Evolutionary conservation across 495 filamentous ascomycete genomes (phyloP), one percentile per base, ranked within the genome.

Genomic region (Penicilliopsis zonata): DNA sequence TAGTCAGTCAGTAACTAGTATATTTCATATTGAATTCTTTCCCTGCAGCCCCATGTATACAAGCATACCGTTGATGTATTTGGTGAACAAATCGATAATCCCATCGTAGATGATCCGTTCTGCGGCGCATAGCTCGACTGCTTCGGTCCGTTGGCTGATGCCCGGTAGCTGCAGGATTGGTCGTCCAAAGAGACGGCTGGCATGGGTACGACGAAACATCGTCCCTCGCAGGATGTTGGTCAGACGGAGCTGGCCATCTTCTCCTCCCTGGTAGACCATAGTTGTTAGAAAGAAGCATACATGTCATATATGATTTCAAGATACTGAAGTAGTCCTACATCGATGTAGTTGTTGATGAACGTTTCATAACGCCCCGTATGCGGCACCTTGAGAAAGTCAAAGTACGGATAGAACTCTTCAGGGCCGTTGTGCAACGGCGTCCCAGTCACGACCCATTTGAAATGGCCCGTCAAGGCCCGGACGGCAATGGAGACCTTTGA

Each of bases 361-460:
- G 48, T 42, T 3, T 51, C 31, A 27, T 53, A 60, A 18, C 37
- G 44, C 1, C 57, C 59, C 0, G 53, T 61, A 22, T 59, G 34
- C 2, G 61, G 57, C 8, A 74, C 66, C 0, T 51, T 41, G 0
- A 81, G 51, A 36, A 81, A 80, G 16, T 68, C 58, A 33, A 83
- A 65, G 39, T 74, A 76, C 0, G 76, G 66, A 36, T 63, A 81
- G 8, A 80, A 50, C 38, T 79, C 72, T 8, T 50, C 42, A 1
- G 57, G 40, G 12, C 30, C 32, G 32, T 50, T 59, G 21, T 30
- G 13, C n/a, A 80, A 43, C 0, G 75, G 78, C 0, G 78, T 83
- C 1, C 74, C 78, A 9, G 52, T 68, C 0, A 84, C 19, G 1
- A 65, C 54, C 78, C 79, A 84, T 21, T 69, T 64, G 35, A 69